phyloP scores from a whole-genome alignment of 192 early-diverging fungal genomes.

The Umbelopsis vinacea region DNA sequence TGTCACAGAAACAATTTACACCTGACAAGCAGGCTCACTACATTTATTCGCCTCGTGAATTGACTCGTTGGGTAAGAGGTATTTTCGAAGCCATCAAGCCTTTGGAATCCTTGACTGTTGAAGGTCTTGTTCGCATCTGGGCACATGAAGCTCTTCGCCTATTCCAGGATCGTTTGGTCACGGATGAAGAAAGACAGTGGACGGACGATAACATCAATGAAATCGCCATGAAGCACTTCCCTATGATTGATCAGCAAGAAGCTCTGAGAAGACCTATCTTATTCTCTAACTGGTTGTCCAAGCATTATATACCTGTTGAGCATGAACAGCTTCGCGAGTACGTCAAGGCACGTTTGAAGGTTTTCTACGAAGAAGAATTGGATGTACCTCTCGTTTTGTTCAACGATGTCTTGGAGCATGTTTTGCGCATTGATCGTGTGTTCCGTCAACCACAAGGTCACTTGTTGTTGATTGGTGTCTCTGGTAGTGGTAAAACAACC shows the following conservation, averaged over 20 bases:
- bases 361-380: slow-evolving; percentile 99
- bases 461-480: slow-evolving; percentile 96
- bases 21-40: slow-evolving; percentile 99
- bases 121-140: slow-evolving; percentile 94
- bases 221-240: slow-evolving; percentile 88
- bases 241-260: slow-evolving; percentile 67
- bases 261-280: slow-evolving; percentile 89
- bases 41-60: slow-evolving; percentile 98
- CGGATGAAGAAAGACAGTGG: slow-evolving; percentile 87
- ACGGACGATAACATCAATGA: slow-evolving; percentile 86
- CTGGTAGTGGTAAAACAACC: slow-evolving; percentile 97
- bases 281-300: slow-evolving; percentile 98
- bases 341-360: slow-evolving; percentile 90
- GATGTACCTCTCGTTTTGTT: slow-evolving; percentile 97
- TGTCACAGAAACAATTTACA: slow-evolving; percentile 91
- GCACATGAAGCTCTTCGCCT: slow-evolving; percentile 97
- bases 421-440: slow-evolving; percentile 96
- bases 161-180: slow-evolving; percentile 98
- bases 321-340: slow-evolving; percentile 91
- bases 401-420: slow-evolving; percentile 97
- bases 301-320: slow-evolving; percentile 88
- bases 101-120: slow-evolving; percentile 76
- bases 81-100: slow-evolving; percentile 94
- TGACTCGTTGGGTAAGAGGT: slow-evolving; percentile 98
- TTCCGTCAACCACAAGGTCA: slow-evolving; percentile 99